phyloP scores from a whole-genome alignment of 192 early-diverging fungal species.

The Backusella luteola region DNA sequence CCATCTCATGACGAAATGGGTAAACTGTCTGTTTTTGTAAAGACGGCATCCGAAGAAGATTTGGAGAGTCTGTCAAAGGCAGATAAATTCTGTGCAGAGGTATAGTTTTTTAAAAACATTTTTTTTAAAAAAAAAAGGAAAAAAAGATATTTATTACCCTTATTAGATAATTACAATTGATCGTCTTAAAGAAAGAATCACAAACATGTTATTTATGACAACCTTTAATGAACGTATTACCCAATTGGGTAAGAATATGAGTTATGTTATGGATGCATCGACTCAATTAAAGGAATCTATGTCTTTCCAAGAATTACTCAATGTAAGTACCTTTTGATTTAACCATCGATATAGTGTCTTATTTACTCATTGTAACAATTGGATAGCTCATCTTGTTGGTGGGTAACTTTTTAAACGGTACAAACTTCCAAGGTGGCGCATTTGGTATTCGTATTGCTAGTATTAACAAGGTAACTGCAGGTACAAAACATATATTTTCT shows the following conservation, averaged over 20 bases:
- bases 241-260: conserved; percentile 57
- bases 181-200: conserved; percentile 71
- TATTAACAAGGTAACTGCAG: conserved; percentile 63
- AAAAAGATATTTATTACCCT: background rate
- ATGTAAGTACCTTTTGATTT: conserved; percentile 33
- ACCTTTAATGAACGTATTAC: conserved; percentile 63
- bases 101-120: conserved; percentile 1
- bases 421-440: conserved; percentile 74
- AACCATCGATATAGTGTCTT: background rate
- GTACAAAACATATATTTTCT: background rate
- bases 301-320: conserved; percentile 68
- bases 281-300: conserved; percentile 61
- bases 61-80: conserved; percentile 57
- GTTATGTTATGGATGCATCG: conserved; percentile 63
- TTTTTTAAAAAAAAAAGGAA: too few species aligned
- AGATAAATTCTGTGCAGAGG: conserved; percentile 72
- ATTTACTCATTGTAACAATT: background rate
- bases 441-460: conserved; percentile 82
- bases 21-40: conserved; percentile 62
- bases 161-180: conserved; percentile 70
- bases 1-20: conserved; percentile 75
- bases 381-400: conserved; percentile 64
- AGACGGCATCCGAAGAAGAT: conserved; percentile 61
- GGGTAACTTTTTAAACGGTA: conserved; percentile 84
- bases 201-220: conserved; percentile 63